Percentiles rank a stretch among this genome's conserved stretches.
phyloP scores from a whole-genome alignment of 1,284 basidiomycete species.

The Rhodotorula sp. region DNA sequence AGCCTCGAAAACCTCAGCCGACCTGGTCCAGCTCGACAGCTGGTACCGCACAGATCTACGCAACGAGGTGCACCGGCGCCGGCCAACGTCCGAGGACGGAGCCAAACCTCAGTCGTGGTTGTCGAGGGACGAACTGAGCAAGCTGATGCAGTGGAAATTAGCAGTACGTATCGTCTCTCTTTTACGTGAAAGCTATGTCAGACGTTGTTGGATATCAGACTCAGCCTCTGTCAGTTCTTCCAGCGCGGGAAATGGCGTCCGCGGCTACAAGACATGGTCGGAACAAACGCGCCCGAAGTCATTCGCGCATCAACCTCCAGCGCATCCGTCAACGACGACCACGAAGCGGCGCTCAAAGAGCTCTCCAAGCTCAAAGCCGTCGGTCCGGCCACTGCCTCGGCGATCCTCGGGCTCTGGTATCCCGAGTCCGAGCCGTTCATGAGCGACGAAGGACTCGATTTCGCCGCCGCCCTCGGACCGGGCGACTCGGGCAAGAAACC shows the following conservation, averaged over 20 bases:
- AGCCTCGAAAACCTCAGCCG: slow-evolving; percentile 1
- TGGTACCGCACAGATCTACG: slow-evolving; percentile 24
- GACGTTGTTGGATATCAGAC: neutral
- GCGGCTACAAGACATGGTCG: slow-evolving; percentile 18
- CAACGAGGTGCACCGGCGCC: neutral
- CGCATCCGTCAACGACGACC: neutral
- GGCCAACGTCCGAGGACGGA: neutral
- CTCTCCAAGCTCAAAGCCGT: slow-evolving; percentile 36
- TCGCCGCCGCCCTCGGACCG: neutral
- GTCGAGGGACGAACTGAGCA: slow-evolving; percentile 9
- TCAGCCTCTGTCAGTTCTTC: too few species aligned
- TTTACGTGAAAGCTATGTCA: neutral
- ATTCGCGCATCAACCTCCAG: slow-evolving; percentile 1
- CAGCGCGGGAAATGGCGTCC: slow-evolving; percentile 37
- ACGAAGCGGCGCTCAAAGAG: slow-evolving; percentile 1
- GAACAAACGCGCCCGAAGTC: slow-evolving; percentile 8
- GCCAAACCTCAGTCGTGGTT: neutral
- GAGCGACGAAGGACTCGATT: slow-evolving; percentile 37
- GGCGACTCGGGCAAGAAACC: neutral
- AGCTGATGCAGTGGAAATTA: slow-evolving; percentile 33
- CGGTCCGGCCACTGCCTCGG: slow-evolving; percentile 42
- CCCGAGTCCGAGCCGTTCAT: slow-evolving; percentile 34
- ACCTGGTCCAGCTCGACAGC: slow-evolving; percentile 25
- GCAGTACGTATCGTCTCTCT: slow-evolving; percentile 14
- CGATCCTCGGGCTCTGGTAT: slow-evolving; percentile 26